These are phyloP conservation scores for Xylariomycetidae sp. DNA, from an alignment of 2,329 filamentous ascomycete genomes.

Conservation along the genomic window DNA sequence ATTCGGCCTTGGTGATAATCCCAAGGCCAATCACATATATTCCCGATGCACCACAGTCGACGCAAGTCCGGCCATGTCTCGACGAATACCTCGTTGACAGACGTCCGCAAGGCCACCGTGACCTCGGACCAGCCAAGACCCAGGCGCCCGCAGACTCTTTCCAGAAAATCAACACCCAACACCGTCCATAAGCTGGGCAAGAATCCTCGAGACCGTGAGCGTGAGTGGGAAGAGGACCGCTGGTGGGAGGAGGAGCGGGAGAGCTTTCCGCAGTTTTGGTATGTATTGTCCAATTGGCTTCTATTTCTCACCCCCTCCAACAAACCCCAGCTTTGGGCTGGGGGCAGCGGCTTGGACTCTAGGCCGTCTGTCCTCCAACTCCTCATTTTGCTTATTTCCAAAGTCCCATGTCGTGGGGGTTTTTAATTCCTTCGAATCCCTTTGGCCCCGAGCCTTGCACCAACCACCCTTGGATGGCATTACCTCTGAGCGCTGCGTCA, in stretches of 20 bases:
- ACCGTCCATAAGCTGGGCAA: constrained; percentile 45
- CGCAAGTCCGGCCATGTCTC: constrained; percentile 52
- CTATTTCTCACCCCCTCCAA: no score
- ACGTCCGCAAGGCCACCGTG: constrained; percentile 47
- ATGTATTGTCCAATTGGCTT: constrained; percentile 28
- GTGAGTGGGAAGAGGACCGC: constrained; percentile 43
- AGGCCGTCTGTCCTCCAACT: no score
- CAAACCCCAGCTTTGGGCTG: no score
- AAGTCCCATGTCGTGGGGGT: constrained; percentile 4
- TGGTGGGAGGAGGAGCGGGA: constrained; percentile 55
- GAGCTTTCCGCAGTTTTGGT: constrained; percentile 64
- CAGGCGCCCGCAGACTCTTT: constrained; percentile 42
- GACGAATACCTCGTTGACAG: constrained; percentile 49
- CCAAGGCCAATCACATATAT: constrained; percentile 18
- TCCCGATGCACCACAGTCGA: constrained; percentile 52
- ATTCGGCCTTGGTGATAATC: constrained; percentile 7
- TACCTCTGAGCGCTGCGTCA: constrained; percentile 18
- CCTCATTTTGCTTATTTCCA: no score
- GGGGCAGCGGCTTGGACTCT: no score
- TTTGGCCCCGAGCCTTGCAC: no score
- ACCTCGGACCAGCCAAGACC: constrained; percentile 42
- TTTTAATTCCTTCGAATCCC: constrained; percentile 11
- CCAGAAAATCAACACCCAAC: constrained; percentile 37
- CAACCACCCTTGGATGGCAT: no score
- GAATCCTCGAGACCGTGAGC: constrained; percentile 46